Base-by-base conservation (phyloP, 2,329 filamentous ascomycete genomes). In the Calonectria honghensis region DNA sequence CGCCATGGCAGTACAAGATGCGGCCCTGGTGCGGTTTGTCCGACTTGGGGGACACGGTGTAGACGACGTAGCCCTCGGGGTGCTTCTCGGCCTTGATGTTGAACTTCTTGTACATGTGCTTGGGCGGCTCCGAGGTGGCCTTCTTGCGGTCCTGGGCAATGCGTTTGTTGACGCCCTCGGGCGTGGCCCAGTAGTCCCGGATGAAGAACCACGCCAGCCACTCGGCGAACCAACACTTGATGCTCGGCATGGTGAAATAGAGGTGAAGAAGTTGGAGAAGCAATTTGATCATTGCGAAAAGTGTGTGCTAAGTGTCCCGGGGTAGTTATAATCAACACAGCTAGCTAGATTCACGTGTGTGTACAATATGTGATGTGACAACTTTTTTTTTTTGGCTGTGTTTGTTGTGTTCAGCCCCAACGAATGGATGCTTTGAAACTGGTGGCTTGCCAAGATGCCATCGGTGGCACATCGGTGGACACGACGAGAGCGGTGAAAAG, bases 1-100 rank as follows among this genome's bases (percentile, higher is more conserved):
- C 83, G 63, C 83, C 83, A 57, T 84, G 83, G 29, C 82, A 76
- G 66, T 83, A 84, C 45, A 84, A 69, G 50, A 84, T 79, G 20
- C 81, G 82, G 2, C 78, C 80, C 41, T 80, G 75, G 37, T 77
- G 76, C 1, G 82, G 81, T 48, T 77, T 74, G 50, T 82, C 81
- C 6, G 82, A 80, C 73, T 84, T 83, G 68, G 82, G 80, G 4
- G 81, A 76, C n/a, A 84, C 76, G 20, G 82, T 81, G 45, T 80
- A 83, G 51, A 84, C 79, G 6, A 61, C 45, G 67, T 77, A 76
- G 74, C 59, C 77, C 76, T 65, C 68, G 16, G 75, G 64, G 14
- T 78, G 73, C 69, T 75, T 69, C 35, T 72, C 72, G n/a, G 82
- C 77, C 14, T 83, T 79, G 39, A 84, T 73, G 57, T 76, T 78